Conservation (phyloP, 805 yeast species). For the Candida vaughaniae region DNA sequence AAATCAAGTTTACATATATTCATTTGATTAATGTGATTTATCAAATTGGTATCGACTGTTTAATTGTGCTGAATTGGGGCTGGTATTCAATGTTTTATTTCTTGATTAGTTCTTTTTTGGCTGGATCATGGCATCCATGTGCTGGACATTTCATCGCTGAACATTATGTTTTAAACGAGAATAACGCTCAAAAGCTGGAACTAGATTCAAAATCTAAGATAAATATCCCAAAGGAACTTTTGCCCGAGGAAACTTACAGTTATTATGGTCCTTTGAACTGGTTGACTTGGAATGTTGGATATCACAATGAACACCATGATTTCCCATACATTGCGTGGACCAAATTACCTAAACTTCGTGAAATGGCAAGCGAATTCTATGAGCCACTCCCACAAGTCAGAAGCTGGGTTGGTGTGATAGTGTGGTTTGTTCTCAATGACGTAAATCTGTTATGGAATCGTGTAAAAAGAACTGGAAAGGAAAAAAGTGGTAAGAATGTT, state of each 20-base stretch:
- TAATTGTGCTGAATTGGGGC: slow-evolving; percentile 64
- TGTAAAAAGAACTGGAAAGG: slow-evolving; percentile 61
- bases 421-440: slow-evolving; percentile 66
- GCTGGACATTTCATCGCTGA: slow-evolving; percentile 98
- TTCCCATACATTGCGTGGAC: slow-evolving; percentile 95
- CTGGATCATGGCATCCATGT: slow-evolving; percentile 90
- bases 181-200: slow-evolving; percentile 43
- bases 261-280: slow-evolving; percentile 79
- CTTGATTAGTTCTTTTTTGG: slow-evolving; percentile 74
- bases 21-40: slow-evolving; percentile 67
- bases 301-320: slow-evolving; percentile 94
- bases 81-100: slow-evolving; percentile 63
- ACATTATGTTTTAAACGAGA: slow-evolving; percentile 67
- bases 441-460: slow-evolving; percentile 75
- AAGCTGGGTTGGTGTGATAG: slow-evolving; percentile 77
- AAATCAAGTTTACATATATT: slow-evolving; percentile 67
- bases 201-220: slow-evolving; percentile 10
- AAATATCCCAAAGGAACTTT: slow-evolving; percentile 27
- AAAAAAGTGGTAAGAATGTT: slow-evolving; percentile 32
- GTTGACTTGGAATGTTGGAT: slow-evolving; percentile 90
- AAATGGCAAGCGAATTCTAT: slow-evolving; percentile 77
- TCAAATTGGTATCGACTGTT: slow-evolving; percentile 58
- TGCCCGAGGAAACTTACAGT: slow-evolving; percentile 79
- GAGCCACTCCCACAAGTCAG: slow-evolving; percentile 73
- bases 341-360: slow-evolving; percentile 59